Base-by-base conservation (phyloP, 345 rosid genomes). In the Eucalyptus marginata region DNA sequence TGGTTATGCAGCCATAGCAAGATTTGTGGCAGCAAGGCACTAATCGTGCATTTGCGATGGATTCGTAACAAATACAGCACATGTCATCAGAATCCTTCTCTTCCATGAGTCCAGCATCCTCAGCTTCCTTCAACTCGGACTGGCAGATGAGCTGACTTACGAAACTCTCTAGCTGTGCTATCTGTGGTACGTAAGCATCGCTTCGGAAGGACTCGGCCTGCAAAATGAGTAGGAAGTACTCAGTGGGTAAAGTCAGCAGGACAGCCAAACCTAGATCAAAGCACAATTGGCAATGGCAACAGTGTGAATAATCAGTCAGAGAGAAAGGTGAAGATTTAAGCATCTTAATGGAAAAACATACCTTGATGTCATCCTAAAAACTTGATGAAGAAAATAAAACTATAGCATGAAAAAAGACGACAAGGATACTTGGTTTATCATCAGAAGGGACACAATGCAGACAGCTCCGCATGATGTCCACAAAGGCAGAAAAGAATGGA, bases 1-100 rank as follows among this genome's bases (percentile, higher is more conserved):
- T 94, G n/a, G 94, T 95, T 91, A 96, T 97, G 96, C 99, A 98
- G 43, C 98, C 97, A 86, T 94, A 94, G 91, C 99, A 98, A 18
- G 99, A 98, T 46, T 90, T 93, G 89, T 98, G 99, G 20, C 94
- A 95, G 92, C 99, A 98, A 9, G 99, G 98, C 20, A 90, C 92
- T 56, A 98, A 94, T 93, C 90, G 87, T 24, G 98, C 96, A 90
- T 97, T 95, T 22, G 96, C 96, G 86, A 93, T 93, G 3, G 92
- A 87, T 5, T 94, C 92, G 22, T 94, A 98, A 93, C 99, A 98
- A 91, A 98, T 96, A 93, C 99, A 97, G 93, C 99, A 98, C 50
- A 89, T 93, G 85, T 89, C 89, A 40, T 95, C 96, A 13, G 56
- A 59, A 87, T 94, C 96, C 5, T 88, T 90, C 68, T 89, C 94